Conservation (phyloP, 2,329 filamentous ascomycete species). For the Trichoderma atrobrunneum region DNA sequence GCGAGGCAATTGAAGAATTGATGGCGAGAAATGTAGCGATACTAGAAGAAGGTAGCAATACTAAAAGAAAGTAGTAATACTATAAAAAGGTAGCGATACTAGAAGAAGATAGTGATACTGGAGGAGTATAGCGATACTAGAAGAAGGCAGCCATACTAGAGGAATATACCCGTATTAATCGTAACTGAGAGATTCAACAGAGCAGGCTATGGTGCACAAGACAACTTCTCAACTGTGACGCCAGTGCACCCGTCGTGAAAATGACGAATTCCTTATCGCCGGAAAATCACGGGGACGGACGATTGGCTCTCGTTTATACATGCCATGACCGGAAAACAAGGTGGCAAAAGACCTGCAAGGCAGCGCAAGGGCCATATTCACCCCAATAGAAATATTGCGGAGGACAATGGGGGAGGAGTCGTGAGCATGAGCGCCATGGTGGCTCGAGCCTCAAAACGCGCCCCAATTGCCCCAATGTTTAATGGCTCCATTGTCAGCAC, state of each 20-base stretch:
- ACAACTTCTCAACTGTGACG: background rate
- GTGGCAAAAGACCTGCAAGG: background rate
- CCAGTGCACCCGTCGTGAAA: background rate
- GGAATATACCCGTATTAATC: no score
- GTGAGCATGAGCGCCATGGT: background rate
- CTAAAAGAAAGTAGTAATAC: no score
- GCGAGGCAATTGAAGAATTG: no score
- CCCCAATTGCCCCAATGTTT: background rate
- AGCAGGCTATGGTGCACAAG: background rate
- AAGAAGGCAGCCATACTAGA: no score
- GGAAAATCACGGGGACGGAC: background rate
- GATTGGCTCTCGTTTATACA: background rate
- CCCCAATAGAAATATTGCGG: background rate
- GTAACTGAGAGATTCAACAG: no score
- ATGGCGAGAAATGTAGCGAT: no score
- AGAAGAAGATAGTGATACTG: no score
- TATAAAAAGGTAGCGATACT: no score
- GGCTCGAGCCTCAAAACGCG: background rate
- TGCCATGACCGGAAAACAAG: background rate
- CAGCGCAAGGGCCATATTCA: background rate
- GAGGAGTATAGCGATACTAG: no score
- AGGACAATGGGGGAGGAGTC: background rate
- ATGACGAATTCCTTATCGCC: background rate
- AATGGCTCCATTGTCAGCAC: background rate
- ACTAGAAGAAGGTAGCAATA: no score